Percentiles rank a stretch among this genome's conserved stretches.
Conservation (phyloP, 495 filamentous ascomycete species). For the Aspergillus conjunctus region DNA sequence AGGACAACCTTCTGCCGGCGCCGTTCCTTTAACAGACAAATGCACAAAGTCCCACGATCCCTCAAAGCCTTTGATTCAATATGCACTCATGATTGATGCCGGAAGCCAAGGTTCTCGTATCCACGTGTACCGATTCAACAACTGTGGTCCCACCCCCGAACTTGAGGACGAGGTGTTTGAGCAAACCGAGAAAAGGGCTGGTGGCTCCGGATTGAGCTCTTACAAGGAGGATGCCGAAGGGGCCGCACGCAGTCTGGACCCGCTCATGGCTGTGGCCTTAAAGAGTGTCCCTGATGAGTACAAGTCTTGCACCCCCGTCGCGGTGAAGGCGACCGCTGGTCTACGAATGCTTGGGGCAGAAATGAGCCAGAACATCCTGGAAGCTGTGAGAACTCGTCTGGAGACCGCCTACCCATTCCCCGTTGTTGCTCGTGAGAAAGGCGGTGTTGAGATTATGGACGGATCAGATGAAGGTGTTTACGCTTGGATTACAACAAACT, state of each 20-base stretch:
- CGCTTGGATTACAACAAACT: slow-evolving; percentile 98
- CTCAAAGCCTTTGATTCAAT: slow-evolving; percentile 91
- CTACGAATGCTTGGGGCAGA: slow-evolving; percentile 83
- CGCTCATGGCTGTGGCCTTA: slow-evolving; percentile 83
- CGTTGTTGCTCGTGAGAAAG: slow-evolving; percentile 78
- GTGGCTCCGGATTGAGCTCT: slow-evolving; percentile 82
- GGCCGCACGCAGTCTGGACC: slow-evolving; percentile 86
- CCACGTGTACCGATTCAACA: slow-evolving; percentile 98
- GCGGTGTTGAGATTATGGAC: slow-evolving; percentile 94
- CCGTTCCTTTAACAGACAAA: slow-evolving; percentile 44
- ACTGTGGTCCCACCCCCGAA: slow-evolving; percentile 94
- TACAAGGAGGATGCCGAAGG: slow-evolving; percentile 82
- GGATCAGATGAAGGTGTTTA: slow-evolving; percentile 97
- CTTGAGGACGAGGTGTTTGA: slow-evolving; percentile 89
- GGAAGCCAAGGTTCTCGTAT: slow-evolving; percentile 97
- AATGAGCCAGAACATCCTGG: slow-evolving; percentile 77
- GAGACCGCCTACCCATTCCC: slow-evolving; percentile 93
- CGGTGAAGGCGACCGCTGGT: slow-evolving; percentile 96
- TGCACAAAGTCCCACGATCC: slow-evolving; percentile 81
- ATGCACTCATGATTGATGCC: slow-evolving; percentile 97
- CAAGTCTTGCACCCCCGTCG: slow-evolving; percentile 84
- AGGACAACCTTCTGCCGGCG: slow-evolving; percentile 34
- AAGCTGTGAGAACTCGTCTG: slow-evolving; percentile 80
- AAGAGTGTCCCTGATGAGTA: slow-evolving; percentile 81
- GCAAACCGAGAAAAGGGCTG: slow-evolving; percentile 76